Base-by-base conservation (phyloP, 805 yeast species). In the Myxozyma nipponensis region DNA sequence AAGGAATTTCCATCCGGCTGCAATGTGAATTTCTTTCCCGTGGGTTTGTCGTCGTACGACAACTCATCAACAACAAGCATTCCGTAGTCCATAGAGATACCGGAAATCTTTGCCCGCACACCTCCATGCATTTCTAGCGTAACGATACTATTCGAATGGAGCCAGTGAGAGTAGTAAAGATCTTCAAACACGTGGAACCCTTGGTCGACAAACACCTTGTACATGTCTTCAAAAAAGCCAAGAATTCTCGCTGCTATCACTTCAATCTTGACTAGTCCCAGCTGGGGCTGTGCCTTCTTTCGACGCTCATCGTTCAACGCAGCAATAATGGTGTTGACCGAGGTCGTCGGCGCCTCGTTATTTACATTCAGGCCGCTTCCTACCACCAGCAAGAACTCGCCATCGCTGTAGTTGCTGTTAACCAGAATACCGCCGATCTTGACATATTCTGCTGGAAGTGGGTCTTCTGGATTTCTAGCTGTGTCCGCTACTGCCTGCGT, bases 1-100 rank as follows among this genome's bases (percentile, higher is more conserved):
- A 93, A 93, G 2, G 97, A 87, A 65, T 93, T 93, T 0, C 99
- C 98, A 67, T 93, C 98, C 0, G 99, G 98, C 66, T 90, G 97
- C 42, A 93, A 70, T 59, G 87, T 84, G 57, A 76, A 82, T 3
- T 62, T 70, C 38, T 71, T 74, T 0, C 87, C 86, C 1, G 83
- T 79, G 15, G 71, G 71, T 10, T 59, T 63, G 21, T 75, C 76
- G 13, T 67, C 62, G 3, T 67, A 58, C 44, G 77, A 77, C 5
- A 82, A 66, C 56, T 86, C 95, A 52, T 79, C 82, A 1, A 86
- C 98, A 13, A 82, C 68, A 50, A 93, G 69, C 70, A 90, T 72
- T 0, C 98, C 99, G 67, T 83, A 85, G 48, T 89, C 95, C 1
- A 74, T 71, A 0, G 95, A 83, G 40, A 93, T 90, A 1, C 98